Base-by-base conservation (phyloP, 1,139 yeast species). In the Hyphopichia wangnamkhiaoensis region DNA sequence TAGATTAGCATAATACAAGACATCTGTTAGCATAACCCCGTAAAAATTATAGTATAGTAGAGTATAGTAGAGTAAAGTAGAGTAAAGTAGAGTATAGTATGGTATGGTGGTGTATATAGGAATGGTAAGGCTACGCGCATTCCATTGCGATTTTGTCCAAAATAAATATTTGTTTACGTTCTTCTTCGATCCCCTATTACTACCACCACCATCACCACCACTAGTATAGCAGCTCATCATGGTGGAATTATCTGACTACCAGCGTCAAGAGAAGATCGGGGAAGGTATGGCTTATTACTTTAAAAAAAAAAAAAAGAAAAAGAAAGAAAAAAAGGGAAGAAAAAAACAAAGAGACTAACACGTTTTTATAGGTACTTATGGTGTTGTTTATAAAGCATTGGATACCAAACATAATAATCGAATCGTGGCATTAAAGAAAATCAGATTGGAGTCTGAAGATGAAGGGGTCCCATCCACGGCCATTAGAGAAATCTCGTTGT, bases 401-500 rank as follows among this genome's bases (percentile, higher is more conserved):
- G 98, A 93, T 60, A 79, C 86, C 41, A 83, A 84, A 49, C 91
- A 93, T 63, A 87, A 88, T 55, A 90, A 91, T 68, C 74, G 98
- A 39, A 79, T 91, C 20, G 98, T 93, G 34, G 99, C 99, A 0
- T 71, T 94, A 53, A 93, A 93, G 63, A 93, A 93, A 66, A 93
- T 93, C 62, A 79, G 98, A 43, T 73, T 94, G 41, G 99, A 94
- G 59, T 89, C 95, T 34, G 98, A 94, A 63, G 98, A 91, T 63
- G 98, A 93, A 65, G 99, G 99, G 31, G 98, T 93, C 26, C 98
- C 98, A 5, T 88, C 96, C 15, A 94, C 99, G 0, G 98, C 99
- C 2, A 93, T 93, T 46, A 78, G 99, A 50, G 99, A 93, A 63
- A 93, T 93, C 51, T 91, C 98, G 1, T 75, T 94, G 35, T 73